Percentiles rank a stretch among this genome's conserved stretches.
Evolutionary conservation across 2,329 filamentous ascomycete species (phyloP).

Genomic region (Colletotrichum eleusines): DNA sequence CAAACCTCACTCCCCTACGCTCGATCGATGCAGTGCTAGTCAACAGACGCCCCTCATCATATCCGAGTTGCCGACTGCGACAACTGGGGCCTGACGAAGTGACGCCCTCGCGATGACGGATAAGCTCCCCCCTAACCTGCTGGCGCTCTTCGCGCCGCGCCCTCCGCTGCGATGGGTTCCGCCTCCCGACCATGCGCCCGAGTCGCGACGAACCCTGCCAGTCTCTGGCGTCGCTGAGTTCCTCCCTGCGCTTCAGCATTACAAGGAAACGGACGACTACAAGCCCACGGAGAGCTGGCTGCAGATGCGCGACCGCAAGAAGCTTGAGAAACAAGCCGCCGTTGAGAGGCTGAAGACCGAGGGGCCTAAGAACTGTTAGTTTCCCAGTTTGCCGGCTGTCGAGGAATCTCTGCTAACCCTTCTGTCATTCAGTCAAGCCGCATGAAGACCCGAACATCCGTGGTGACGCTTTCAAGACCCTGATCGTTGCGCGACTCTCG

Average conservation of each 20-base stretch:
- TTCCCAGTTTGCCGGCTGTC: background rate
- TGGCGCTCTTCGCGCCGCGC: conserved; percentile 94
- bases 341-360: conserved; percentile 74
- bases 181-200: conserved; percentile 84
- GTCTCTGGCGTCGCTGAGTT: conserved; percentile 82
- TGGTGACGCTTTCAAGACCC: conserved; percentile 93
- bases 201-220: conserved; percentile 80
- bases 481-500: conserved; percentile 90
- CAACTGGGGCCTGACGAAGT: conserved; percentile 10
- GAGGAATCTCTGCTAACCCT: conserved; percentile 42
- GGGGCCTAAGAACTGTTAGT: conserved; percentile 66
- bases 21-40: conserved; percentile 12
- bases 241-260: conserved; percentile 78
- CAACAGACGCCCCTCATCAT: conserved; percentile 11
- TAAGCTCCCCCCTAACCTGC: conserved; percentile 91
- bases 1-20: background rate
- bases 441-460: conserved; percentile 87
- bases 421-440: conserved; percentile 74
- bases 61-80: background rate
- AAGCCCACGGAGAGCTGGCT: conserved; percentile 93
- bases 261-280: conserved; percentile 82
- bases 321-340: conserved; percentile 80
- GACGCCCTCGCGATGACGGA: conserved; percentile 80
- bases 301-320: conserved; percentile 85
- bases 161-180: conserved; percentile 91